These are phyloP conservation scores for Aspergillus piperis DNA, from an alignment of 2,329 filamentous ascomycete species.

Conservation along the genomic window DNA sequence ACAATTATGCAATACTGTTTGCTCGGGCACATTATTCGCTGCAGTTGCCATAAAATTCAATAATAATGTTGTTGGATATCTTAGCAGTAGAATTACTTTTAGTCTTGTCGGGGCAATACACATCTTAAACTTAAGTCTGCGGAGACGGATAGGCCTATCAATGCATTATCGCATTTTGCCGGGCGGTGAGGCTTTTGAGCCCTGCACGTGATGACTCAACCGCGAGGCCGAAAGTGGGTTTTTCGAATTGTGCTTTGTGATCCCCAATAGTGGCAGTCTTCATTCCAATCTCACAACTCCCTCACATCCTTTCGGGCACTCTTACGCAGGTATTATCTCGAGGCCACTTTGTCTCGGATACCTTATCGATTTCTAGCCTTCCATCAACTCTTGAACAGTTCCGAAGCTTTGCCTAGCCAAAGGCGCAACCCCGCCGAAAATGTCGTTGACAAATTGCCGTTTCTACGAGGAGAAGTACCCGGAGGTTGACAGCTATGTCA, in stretches of 20 bases:
- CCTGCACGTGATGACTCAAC: conserved; percentile 20
- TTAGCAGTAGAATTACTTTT: too few relatives aligned
- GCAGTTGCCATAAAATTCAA: too few relatives aligned
- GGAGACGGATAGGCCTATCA: background rate
- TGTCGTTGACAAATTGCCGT: conserved; percentile 94
- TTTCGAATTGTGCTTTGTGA: conserved; percentile 22
- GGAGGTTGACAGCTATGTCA: conserved; percentile 99
- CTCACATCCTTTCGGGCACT: conserved; percentile 17
- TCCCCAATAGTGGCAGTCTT: conserved; percentile 18
- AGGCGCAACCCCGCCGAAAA: conserved; percentile 60
- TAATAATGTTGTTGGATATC: too few relatives aligned
- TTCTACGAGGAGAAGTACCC: conserved; percentile 98
- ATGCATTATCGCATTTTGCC: conserved; percentile 17
- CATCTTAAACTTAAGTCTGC: background rate
- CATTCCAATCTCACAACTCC: conserved; percentile 14
- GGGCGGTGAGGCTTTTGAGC: conserved; percentile 14
- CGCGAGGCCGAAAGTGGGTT: conserved; percentile 37
- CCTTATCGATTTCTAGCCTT: background rate
- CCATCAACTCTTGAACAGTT: conserved; percentile 7
- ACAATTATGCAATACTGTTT: too few relatives aligned
- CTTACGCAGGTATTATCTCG: conserved; percentile 4
- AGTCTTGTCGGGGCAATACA: too few relatives aligned
- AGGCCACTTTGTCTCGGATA: conserved; percentile 8
- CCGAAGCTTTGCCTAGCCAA: conserved; percentile 17
- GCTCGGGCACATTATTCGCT: too few relatives aligned